phyloP scores from a whole-genome alignment of 805 yeast genomes.

The Candida yuanshanica region DNA sequence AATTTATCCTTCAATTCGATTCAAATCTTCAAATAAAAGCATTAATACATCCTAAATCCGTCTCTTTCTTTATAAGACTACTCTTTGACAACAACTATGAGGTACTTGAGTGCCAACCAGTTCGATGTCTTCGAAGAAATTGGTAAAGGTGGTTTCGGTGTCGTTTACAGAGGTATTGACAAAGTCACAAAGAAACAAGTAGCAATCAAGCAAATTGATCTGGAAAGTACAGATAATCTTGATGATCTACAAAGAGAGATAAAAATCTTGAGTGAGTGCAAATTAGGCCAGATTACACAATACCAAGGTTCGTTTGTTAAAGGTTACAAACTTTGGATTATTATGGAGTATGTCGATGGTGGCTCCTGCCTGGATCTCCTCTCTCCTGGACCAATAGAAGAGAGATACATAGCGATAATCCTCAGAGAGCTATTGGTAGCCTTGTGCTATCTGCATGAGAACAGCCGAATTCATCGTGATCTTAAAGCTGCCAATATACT shows the following conservation, averaged over 20 bases:
- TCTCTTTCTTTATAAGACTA: too few relatives aligned
- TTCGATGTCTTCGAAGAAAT: constrained; percentile 65
- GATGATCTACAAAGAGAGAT: constrained; percentile 91
- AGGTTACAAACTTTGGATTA: constrained; percentile 93
- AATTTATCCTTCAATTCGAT: too few relatives aligned
- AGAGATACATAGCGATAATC: constrained; percentile 69
- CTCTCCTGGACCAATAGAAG: constrained; percentile 86
- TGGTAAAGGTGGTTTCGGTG: constrained; percentile 95
- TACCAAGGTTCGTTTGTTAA: constrained; percentile 83
- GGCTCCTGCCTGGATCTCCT: constrained; percentile 77
- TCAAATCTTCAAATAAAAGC: too few relatives aligned
- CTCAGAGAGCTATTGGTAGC: constrained; percentile 76
- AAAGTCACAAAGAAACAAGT: constrained; percentile 68
- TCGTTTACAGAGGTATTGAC: constrained; percentile 83
- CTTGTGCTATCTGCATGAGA: constrained; percentile 62
- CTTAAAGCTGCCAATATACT: constrained; percentile 90
- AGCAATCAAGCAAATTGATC: constrained; percentile 87
- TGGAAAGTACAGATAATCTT: constrained; percentile 89
- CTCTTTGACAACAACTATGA: too few relatives aligned
- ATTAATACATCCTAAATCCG: too few relatives aligned
- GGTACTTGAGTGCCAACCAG: constrained; percentile 26
- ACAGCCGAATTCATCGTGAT: constrained; percentile 84
- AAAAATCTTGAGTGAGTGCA: constrained; percentile 73
- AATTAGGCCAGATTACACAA: constrained; percentile 77
- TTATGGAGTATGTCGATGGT: constrained; percentile 96